These are phyloP conservation scores for Phytopythium cucurbitacearum DNA, from an alignment of 352 stramenopile species.

Conservation along the genomic window DNA sequence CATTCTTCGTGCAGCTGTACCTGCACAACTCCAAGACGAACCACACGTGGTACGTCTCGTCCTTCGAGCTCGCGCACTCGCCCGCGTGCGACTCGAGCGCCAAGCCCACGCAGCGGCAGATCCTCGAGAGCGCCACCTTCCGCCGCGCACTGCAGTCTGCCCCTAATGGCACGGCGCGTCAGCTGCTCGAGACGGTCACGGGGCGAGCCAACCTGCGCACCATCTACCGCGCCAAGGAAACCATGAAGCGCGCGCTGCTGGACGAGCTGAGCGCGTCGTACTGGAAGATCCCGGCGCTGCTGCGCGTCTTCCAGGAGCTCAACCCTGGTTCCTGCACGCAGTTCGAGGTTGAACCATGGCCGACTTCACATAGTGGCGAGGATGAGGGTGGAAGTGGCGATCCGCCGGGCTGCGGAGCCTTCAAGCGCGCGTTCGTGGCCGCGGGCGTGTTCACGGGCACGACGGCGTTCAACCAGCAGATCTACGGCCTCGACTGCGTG, in stretches of 20 bases:
- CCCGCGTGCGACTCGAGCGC: conserved; percentile 32
- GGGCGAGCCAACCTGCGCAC: conserved; percentile 43
- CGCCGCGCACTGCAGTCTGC: conserved; percentile 22
- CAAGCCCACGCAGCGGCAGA: conserved; percentile 55
- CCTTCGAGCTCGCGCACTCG: conserved; percentile 34
- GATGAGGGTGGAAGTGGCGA: conserved; percentile 14
- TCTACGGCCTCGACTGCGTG: conserved; percentile 46
- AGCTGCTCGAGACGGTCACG: conserved; percentile 30
- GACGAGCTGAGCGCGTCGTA: conserved; percentile 30
- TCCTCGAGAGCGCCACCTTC: conserved; percentile 41
- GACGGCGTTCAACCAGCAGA: conserved; percentile 42
- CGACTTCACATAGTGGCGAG: conserved; percentile 4
- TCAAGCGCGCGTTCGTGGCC: conserved; percentile 40
- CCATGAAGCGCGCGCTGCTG: conserved; percentile 28
- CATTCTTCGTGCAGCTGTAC: conserved; percentile 70
- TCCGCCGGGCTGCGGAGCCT: conserved; percentile 12
- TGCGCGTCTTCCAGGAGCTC: conserved; percentile 28
- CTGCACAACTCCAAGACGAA: conserved; percentile 51
- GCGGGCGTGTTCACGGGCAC: conserved; percentile 37
- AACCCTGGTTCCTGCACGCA: conserved; percentile 30
- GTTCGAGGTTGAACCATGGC: conserved; percentile 7
- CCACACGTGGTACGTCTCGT: conserved; percentile 62
- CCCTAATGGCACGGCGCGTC: conserved; percentile 19
- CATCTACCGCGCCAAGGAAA: conserved; percentile 53
- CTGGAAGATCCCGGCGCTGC: conserved; percentile 35